Base-by-base conservation (phyloP, 768 basidiomycete genomes). In the Naganishia vishniacii region DNA sequence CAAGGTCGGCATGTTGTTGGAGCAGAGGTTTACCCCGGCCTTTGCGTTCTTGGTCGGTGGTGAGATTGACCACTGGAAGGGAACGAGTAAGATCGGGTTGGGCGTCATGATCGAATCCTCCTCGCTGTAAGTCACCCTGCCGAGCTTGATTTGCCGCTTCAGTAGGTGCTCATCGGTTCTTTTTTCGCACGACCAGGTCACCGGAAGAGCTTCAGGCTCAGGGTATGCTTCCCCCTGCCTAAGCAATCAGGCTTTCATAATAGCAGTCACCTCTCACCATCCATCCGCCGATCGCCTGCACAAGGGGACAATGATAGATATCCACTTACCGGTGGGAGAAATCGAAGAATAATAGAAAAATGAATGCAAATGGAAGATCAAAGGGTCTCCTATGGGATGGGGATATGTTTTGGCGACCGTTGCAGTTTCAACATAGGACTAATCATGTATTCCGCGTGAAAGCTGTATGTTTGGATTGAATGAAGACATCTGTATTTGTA, bases 51-150 rank as follows among this genome's bases (percentile, higher is more conserved):
- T 93, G 71, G 85, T 99, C 48, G 84, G 90, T 18, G 95, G 95
- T 11, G 95, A 99, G 82, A 91, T 99, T 70, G 95, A 99, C 78
- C 95, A 99, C 83, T 88, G 91, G 82, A 98, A 93, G 91, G 92
- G 91, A 78, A 81, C 90, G 44, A 88, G 91, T 29, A 94, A 92
- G 79, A 86, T 95, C 65, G 94, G 94, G 66, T 87, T 97, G 9
- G 93, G 93, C 80, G 90, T 98, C 78, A 94, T 92, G 90, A 90
- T 98, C 66, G 93, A 98, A 83, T 76, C 78, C 1, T 74, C 76
- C 11, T 73, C 76, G 25, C 71, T 79, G 73, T 71, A 41, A 67
- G 70, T 65, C 15, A 12, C 42, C 11, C 37, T 4, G 29, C 49
- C n/a, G n/a, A n/a, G n/a, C n/a, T n/a, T n/a, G n/a, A n/a, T 7